Evolutionary conservation across 139 green algal genomes (phyloP).

Genomic region (Chlamydomonas sp.): DNA sequence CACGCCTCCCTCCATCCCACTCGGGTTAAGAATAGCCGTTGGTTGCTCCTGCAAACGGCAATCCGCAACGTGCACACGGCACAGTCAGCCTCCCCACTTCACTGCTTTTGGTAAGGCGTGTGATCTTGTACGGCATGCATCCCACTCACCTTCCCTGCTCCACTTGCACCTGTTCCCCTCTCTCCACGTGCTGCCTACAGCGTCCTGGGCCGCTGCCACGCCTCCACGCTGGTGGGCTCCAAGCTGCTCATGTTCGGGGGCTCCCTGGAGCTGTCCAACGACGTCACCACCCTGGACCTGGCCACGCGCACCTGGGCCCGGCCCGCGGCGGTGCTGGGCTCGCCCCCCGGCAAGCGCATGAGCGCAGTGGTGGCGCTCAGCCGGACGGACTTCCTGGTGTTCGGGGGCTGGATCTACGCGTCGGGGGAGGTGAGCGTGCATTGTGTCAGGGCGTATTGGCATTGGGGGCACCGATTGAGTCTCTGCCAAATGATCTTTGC

Average conservation of each 20-base stretch:
- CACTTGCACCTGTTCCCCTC: neutral
- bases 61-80: no score
- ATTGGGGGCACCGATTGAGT: neutral
- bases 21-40: no score
- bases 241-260: constrained; percentile 50
- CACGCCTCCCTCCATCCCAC: no score
- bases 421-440: constrained; percentile 12
- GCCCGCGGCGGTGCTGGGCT: constrained; percentile 3
- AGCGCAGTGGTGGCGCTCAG: constrained; percentile 36
- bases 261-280: constrained; percentile 28
- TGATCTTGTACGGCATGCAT: neutral
- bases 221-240: constrained; percentile 27
- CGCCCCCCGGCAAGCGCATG: constrained; percentile 33
- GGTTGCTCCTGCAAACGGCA: no score
- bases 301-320: constrained; percentile 18
- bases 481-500: neutral
- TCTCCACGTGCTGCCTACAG: neutral
- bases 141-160: neutral
- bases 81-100: neutral
- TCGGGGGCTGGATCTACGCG: constrained; percentile 50
- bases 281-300: constrained; percentile 42
- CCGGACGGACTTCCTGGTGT: constrained; percentile 27
- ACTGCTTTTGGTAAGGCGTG: neutral
- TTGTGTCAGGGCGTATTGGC: neutral
- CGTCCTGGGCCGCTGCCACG: constrained; percentile 42